These are phyloP conservation scores for Trichoderma lentiforme DNA, from an alignment of 2,329 filamentous ascomycete species.

Conservation along the genomic window DNA sequence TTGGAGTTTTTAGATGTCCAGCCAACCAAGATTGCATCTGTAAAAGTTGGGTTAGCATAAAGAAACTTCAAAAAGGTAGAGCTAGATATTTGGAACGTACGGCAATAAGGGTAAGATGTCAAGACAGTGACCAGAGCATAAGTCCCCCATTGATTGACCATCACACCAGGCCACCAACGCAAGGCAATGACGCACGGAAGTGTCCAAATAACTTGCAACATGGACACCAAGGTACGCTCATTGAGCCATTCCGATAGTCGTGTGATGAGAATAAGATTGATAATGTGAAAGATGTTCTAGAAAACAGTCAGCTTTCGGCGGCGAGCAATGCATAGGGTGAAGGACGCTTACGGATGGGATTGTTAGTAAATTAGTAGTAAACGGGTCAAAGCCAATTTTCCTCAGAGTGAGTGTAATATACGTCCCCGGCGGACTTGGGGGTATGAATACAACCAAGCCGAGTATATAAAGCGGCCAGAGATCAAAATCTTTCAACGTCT, in stretches of 20 bases:
- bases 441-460: background rate
- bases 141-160: constrained; percentile 11
- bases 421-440: background rate
- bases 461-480: constrained; percentile 13
- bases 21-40: constrained; percentile 7
- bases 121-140: constrained; percentile 9
- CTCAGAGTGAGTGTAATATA: constrained; percentile 8
- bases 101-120: constrained; percentile 14
- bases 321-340: background rate
- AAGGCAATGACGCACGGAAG: constrained; percentile 11
- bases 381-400: constrained; percentile 11
- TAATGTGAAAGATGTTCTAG: constrained; percentile 7
- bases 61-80: background rate
- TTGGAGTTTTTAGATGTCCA: constrained; percentile 13
- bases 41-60: background rate
- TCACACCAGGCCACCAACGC: constrained; percentile 10
- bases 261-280: constrained; percentile 7
- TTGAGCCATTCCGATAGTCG: constrained; percentile 2
- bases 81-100: background rate
- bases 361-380: constrained; percentile 2
- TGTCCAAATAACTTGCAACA: constrained; percentile 8
- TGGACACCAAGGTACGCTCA: background rate
- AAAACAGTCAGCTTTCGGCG: background rate
- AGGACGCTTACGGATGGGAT: background rate
- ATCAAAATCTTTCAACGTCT: constrained; percentile 6